Evolutionary conservation across 83 land plant genomes (phyloP), one percentile per base, ranked within the genome.

Genomic region (Picea mariana): DNA sequence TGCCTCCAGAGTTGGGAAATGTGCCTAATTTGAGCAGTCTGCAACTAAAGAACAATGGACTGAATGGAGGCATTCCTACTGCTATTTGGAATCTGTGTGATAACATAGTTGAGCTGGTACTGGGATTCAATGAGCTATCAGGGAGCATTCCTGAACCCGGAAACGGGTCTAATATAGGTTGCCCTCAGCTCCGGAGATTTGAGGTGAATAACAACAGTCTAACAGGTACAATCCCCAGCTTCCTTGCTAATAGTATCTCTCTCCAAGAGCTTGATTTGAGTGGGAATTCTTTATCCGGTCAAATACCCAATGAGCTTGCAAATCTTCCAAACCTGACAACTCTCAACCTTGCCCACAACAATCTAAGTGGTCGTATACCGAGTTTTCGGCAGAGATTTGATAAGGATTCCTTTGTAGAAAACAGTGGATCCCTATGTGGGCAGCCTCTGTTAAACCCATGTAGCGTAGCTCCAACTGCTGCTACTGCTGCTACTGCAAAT

Each of bases 391-490:
- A 67, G 76, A 80, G 49, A 12, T 80, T 80, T 80, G 73, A 40
- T 23, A 44, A 40, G 26, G 6, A 9, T 13, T 63, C 81, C 49
- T 80, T 80, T 80, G 49, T 40, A 21, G 81, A 23, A 67, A 80
- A 80, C 23, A 80, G 81, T 67, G 73, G n/a, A 64, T 69, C n/a
- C 18, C 77, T 80, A 17, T 80, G 81, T 66, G 81, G 81, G 17
- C 49, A 80, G 58, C 81, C 73, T 72, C 77, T 80, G 21, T 23
- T 26, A 18, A 65, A 40, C 34, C 81, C 81, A 17, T 80, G 81
- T n/a, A 5, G 38, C 16, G 26, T 44, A 11, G 52, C 73, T 38
- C 52, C 81, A 13, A 75, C 75, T n/a, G 31, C 73, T 61, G 68
- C 75, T 21, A 75, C 47, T 12, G 58, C 77, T 80, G 73, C 58